phyloP scores from a whole-genome alignment of 2,329 filamentous ascomycete species.

The Coniella lustricola region DNA sequence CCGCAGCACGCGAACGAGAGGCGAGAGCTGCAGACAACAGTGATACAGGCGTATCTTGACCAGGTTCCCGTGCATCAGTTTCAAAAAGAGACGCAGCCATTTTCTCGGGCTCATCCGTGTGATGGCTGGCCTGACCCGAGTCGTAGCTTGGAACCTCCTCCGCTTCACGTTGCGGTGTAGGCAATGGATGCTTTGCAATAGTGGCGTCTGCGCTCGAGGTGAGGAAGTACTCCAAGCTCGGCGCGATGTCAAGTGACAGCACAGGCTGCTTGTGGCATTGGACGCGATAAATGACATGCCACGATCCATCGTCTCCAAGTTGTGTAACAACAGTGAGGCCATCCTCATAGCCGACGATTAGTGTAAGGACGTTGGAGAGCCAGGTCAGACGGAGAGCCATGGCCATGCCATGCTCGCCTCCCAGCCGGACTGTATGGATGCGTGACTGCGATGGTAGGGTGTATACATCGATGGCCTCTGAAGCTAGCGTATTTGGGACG shows the following conservation, averaged over 20 bases:
- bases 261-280: constrained; percentile 73
- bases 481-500: constrained; percentile 69
- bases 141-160: constrained; percentile 14
- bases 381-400: constrained; percentile 70
- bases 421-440: constrained; percentile 48
- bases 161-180: constrained; percentile 33
- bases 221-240: constrained; percentile 52
- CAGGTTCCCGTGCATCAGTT: constrained; percentile 4
- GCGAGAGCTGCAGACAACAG: constrained; percentile 9
- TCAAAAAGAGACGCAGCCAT: not conserved
- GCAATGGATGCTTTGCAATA: constrained; percentile 63
- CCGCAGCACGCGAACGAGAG: constrained; percentile 5
- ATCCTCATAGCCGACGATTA: constrained; percentile 79
- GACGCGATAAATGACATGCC: constrained; percentile 52
- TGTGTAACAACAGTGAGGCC: constrained; percentile 64
- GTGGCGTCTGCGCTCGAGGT: constrained; percentile 78
- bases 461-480: constrained; percentile 77
- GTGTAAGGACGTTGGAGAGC: constrained; percentile 42
- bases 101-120: not conserved
- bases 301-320: constrained; percentile 36
- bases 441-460: constrained; percentile 68
- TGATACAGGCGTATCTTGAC: constrained; percentile 12
- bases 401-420: constrained; percentile 66
- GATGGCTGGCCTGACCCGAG: not conserved
- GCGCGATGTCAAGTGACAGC: constrained; percentile 60